phyloP scores from a whole-genome alignment of 108 stramenopile species.

The Skeletonema marinoi region DNA sequence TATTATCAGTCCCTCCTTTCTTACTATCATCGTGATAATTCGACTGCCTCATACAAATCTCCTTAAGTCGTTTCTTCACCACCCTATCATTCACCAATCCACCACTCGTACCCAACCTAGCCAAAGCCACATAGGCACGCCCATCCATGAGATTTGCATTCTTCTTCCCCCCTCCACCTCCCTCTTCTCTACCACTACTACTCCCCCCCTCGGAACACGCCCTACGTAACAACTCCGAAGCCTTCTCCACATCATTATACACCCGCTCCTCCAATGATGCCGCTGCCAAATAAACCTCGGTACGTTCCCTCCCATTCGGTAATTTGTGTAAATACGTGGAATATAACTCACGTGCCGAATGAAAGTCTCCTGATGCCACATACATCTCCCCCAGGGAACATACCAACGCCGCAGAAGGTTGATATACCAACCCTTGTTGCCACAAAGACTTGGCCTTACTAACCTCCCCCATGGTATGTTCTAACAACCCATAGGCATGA shows the following conservation, averaged over 20 bases:
- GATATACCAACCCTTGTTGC: slow-evolving; percentile 49
- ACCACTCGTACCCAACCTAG: slow-evolving; percentile 63
- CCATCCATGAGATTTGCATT: slow-evolving; percentile 39
- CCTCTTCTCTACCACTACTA: not conserved
- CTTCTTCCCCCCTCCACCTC: not conserved
- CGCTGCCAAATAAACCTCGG: slow-evolving; percentile 74
- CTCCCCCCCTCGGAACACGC: slow-evolving; percentile 28
- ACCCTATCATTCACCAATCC: slow-evolving; percentile 37
- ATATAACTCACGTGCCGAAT: slow-evolving; percentile 62
- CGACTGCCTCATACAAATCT: slow-evolving; percentile 44
- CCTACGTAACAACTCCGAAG: slow-evolving; percentile 54
- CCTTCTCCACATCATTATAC: slow-evolving; percentile 54
- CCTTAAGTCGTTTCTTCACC: slow-evolving; percentile 34
- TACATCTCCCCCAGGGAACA: slow-evolving; percentile 73
- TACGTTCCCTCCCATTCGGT: slow-evolving; percentile 57
- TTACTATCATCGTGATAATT: slow-evolving; percentile 19
- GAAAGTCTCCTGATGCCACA: slow-evolving; percentile 29
- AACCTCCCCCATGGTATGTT: slow-evolving; percentile 33
- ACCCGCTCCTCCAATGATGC: slow-evolving; percentile 81
- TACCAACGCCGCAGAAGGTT: slow-evolving; percentile 78
- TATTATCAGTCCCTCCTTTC: slow-evolving; percentile 32
- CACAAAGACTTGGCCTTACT: slow-evolving; percentile 56
- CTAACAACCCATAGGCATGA: slow-evolving; percentile 77
- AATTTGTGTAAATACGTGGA: slow-evolving; percentile 33
- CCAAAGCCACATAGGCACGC: slow-evolving; percentile 75